phyloP scores from a whole-genome alignment of 495 filamentous ascomycete genomes.

The Tetracladium setigerum region DNA sequence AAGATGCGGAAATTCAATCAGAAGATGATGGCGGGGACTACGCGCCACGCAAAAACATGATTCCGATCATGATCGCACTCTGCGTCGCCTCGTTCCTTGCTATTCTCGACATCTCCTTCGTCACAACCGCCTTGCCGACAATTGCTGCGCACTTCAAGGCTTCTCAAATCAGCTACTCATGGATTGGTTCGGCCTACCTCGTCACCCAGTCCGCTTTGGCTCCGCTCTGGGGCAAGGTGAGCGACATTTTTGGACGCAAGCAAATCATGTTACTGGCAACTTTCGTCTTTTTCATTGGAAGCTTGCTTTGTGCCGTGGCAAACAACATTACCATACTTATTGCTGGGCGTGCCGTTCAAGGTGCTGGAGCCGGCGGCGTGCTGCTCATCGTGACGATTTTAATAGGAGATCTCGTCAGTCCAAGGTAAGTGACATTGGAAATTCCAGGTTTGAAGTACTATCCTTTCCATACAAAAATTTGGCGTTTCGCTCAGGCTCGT shows the following conservation, averaged over 20 bases:
- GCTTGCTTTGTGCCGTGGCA: constrained; percentile 53
- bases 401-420: constrained; percentile 71
- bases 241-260: constrained; percentile 80
- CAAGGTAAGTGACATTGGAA: constrained; percentile 27
- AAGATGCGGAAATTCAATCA: no score
- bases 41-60: not conserved
- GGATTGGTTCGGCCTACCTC: constrained; percentile 64
- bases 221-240: constrained; percentile 70
- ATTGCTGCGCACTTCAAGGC: constrained; percentile 54
- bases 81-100: constrained; percentile 40
- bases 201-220: constrained; percentile 59
- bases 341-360: constrained; percentile 67
- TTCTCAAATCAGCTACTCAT: constrained; percentile 57
- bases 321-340: constrained; percentile 65
- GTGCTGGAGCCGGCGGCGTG: constrained; percentile 71
- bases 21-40: no score
- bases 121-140: constrained; percentile 44
- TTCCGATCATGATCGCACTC: not conserved
- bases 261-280: constrained; percentile 66
- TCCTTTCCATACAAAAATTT: no score
- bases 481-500: no score
- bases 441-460: no score
- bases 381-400: constrained; percentile 70
- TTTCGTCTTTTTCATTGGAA: constrained; percentile 32
- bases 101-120: constrained; percentile 40